These are phyloP conservation scores for Cyclotella cryptica DNA, from an alignment of 108 stramenopile genomes.

Conservation along the genomic window DNA sequence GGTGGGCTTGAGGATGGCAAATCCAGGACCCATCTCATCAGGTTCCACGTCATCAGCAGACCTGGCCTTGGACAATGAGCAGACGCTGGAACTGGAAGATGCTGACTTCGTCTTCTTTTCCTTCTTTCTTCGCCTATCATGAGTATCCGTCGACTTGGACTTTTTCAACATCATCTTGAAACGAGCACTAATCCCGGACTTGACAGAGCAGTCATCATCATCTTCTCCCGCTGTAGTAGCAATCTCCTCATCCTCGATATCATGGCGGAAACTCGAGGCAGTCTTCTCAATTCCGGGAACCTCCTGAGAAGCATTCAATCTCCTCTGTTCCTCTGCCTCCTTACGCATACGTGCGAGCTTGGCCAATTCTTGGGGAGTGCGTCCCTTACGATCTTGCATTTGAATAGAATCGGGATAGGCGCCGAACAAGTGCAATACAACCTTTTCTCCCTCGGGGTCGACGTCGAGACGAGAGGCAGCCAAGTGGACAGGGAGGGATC, in stretches of 20 bases:
- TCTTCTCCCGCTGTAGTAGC: slow-evolving; percentile 8
- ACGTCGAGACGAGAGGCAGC: slow-evolving; percentile 54
- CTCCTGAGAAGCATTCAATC: slow-evolving; percentile 10
- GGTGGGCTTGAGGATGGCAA: slow-evolving; percentile 43
- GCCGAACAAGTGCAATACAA: slow-evolving; percentile 48
- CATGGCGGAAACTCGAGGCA: background rate
- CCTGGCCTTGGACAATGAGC: background rate
- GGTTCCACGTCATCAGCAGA: slow-evolving; percentile 1
- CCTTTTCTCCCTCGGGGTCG: slow-evolving; percentile 51
- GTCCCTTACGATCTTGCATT: slow-evolving; percentile 50
- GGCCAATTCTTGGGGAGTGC: slow-evolving; percentile 49
- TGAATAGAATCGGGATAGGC: slow-evolving; percentile 49
- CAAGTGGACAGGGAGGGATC: slow-evolving; percentile 52
- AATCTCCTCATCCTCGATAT: background rate
- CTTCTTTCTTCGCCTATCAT: slow-evolving; percentile 18
- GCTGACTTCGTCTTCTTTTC: slow-evolving; percentile 12
- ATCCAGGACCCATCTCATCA: slow-evolving; percentile 50
- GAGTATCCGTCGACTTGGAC: slow-evolving; percentile 42
- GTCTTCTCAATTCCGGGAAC: slow-evolving; percentile 23
- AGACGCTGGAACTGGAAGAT: background rate
- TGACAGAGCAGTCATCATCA: slow-evolving; percentile 41
- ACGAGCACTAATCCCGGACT: slow-evolving; percentile 39
- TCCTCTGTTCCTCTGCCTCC: slow-evolving; percentile 43
- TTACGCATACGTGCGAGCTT: slow-evolving; percentile 48
- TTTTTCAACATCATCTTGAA: slow-evolving; percentile 43